Evolutionary conservation across 2,329 filamentous ascomycete species (phyloP), one percentile per base, ranked within the genome.

Genomic region (Zopfia rhizophila): DNA sequence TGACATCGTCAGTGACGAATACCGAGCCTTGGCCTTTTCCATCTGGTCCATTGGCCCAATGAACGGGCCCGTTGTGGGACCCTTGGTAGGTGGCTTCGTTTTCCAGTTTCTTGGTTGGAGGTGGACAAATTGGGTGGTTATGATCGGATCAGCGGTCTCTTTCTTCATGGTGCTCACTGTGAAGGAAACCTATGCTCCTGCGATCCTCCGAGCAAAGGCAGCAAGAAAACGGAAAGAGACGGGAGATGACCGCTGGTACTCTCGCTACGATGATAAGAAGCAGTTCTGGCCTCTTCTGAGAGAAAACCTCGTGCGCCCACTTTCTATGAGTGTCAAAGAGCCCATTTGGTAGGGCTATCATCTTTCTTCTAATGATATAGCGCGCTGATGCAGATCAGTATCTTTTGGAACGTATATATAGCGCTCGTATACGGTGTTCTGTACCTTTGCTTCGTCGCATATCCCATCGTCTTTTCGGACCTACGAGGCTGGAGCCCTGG

Each of bases 371-470:
- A 22, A 39, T 21, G 16, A 21, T 10, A 13, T 7, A 17, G n/a
- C 13, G 23, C n/a, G 17, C 28, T 58, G 45, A 50, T 44, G 33
- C 24, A 11, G 13, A 24, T 28, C 45, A 88, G 86, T 75, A 88
- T 92, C 21, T 86, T 85, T 66, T 93, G 85, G 85, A 82, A 88
- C 61, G 68, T 85, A 23, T 88, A 88, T 56, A 83, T 88, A 53
- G 82, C 89, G 1, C 76, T 96, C 27, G 84, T 96, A 24, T 96
- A 96, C 68, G 89, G 86, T 13, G 91, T 96, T 28, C 78, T 97
- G 1, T 94, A 94, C 63, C 84, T 96, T 22, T 95, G 90, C 72
- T 96, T 96, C 74, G 87, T 95, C 12, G 90, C 90, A 10, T 95
- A 95, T 68, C 91, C 91, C 0, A 88, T 95, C 48, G 88, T 96